phyloP scores from a whole-genome alignment of 176 grass and related monocot genomes.

The Phoenix dactylifera region DNA sequence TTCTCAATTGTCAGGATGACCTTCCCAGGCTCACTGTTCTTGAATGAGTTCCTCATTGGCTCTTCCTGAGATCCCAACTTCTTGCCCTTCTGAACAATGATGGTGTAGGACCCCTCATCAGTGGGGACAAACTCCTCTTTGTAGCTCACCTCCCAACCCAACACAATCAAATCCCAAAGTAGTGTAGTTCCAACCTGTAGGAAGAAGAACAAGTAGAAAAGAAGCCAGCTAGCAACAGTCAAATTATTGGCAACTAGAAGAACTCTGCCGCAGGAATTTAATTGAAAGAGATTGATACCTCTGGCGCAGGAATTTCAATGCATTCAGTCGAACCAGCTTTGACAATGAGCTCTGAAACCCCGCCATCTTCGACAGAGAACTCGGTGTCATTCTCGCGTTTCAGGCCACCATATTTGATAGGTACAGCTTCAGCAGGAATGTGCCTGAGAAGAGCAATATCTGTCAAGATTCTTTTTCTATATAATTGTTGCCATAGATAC shows the following conservation, averaged over 20 bases:
- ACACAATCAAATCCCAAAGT: constrained; percentile 70
- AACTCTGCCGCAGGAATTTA: constrained; percentile 39
- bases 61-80: constrained; percentile 55
- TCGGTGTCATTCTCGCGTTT: constrained; percentile 56
- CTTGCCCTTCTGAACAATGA: constrained; percentile 65
- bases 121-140: constrained; percentile 88
- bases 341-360: constrained; percentile 41
- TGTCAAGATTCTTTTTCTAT: background rate
- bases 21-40: constrained; percentile 58
- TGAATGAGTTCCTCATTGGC: constrained; percentile 74
- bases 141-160: constrained; percentile 96
- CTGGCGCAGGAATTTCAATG: constrained; percentile 55
- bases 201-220: background rate
- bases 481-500: no score
- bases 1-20: constrained; percentile 81
- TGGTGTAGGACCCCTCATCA: constrained; percentile 80
- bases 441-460: constrained; percentile 26
- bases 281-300: constrained; percentile 27
- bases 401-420: constrained; percentile 77
- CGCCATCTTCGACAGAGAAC: constrained; percentile 37
- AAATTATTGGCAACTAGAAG: no score
- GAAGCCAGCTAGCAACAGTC: no score
- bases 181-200: constrained; percentile 49
- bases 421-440: constrained; percentile 68
- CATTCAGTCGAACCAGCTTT: constrained; percentile 48